phyloP scores from a whole-genome alignment of 768 basidiomycete species.

The Rhizopogon vinicolor region DNA sequence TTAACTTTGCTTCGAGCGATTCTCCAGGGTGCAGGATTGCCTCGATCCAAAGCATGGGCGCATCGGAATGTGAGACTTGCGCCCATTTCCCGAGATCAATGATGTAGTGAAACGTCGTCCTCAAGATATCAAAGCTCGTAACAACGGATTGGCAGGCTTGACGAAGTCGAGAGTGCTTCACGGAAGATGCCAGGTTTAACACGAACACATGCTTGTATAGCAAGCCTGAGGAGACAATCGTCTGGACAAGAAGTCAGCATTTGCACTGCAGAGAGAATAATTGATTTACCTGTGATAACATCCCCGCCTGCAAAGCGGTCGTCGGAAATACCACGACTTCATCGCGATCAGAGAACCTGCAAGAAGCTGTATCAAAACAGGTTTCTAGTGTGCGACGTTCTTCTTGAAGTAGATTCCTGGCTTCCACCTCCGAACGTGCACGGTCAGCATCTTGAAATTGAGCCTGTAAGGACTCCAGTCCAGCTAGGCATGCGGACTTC shows the following conservation, averaged over 20 bases:
- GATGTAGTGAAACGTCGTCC: conserved; percentile 45
- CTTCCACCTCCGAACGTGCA: not conserved
- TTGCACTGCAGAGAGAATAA: not conserved
- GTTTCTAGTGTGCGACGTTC: not conserved
- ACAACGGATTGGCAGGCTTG: conserved; percentile 33
- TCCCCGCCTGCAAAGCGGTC: conserved; percentile 42
- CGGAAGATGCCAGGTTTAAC: conserved; percentile 12
- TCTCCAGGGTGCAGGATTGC: conserved; percentile 2
- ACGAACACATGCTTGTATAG: conserved; percentile 30
- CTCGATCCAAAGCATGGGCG: conserved; percentile 21
- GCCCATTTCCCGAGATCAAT: conserved; percentile 27
- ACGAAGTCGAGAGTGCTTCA: conserved; percentile 25
- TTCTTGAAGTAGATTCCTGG: conserved; percentile 2
- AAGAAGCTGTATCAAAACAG: conserved; percentile 8
- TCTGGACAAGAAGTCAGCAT: conserved; percentile 11
- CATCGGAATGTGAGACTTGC: conserved; percentile 22
- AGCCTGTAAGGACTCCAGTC: not conserved
- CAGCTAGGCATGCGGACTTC: conserved; percentile 8
- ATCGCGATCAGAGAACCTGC: conserved; percentile 24
- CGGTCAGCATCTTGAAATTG: not conserved
- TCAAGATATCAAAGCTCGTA: conserved; percentile 32
- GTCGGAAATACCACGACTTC: conserved; percentile 32
- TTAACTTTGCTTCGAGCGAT: conserved; percentile 7
- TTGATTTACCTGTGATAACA: conserved; percentile 40
- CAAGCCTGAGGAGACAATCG: conserved; percentile 21